Evolutionary conservation across 768 basidiomycete genomes (phyloP).

Genomic region (Psilocybe sp.): DNA sequence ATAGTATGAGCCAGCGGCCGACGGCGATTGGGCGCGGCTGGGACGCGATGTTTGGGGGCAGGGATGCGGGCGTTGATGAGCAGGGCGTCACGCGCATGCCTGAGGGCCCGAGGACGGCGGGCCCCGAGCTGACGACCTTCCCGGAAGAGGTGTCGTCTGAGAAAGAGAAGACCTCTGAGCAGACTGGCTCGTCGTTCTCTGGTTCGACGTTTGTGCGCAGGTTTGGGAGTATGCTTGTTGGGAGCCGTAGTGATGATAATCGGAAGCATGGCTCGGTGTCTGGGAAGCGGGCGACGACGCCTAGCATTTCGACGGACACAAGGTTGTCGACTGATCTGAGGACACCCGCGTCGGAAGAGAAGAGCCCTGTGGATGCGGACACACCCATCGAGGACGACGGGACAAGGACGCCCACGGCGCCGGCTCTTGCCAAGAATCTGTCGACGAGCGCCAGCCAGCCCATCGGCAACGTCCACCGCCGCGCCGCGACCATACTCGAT

Average conservation of each 20-base stretch:
- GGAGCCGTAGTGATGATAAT: slow-evolving; percentile 33
- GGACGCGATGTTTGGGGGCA: slow-evolving; percentile 58
- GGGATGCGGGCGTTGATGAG: slow-evolving; percentile 36
- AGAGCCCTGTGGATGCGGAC: slow-evolving; percentile 18
- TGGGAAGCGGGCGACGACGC: slow-evolving; percentile 49
- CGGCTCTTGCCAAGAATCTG: slow-evolving; percentile 27
- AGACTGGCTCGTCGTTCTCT: slow-evolving; percentile 38
- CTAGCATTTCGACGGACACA: slow-evolving; percentile 26
- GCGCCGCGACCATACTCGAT: slow-evolving; percentile 78
- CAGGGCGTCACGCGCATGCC: slow-evolving; percentile 29
- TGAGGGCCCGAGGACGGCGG: slow-evolving; percentile 58
- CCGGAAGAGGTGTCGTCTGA: slow-evolving; percentile 36
- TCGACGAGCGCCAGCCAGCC: slow-evolving; percentile 53
- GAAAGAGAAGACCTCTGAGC: slow-evolving; percentile 23
- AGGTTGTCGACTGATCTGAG: slow-evolving; percentile 28
- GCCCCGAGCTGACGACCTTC: slow-evolving; percentile 62
- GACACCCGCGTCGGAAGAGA: slow-evolving; percentile 23
- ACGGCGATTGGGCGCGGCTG: slow-evolving; percentile 47
- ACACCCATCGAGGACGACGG: slow-evolving; percentile 5
- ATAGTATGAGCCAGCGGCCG: slow-evolving; percentile 80
- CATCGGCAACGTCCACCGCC: slow-evolving; percentile 57
- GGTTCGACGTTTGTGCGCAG: slow-evolving; percentile 74
- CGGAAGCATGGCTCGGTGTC: slow-evolving; percentile 31
- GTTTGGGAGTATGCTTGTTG: slow-evolving; percentile 69
- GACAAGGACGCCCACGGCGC: slow-evolving; percentile 5